Conservation (phyloP, 306 rosid species). For the Glycine latifolia region DNA sequence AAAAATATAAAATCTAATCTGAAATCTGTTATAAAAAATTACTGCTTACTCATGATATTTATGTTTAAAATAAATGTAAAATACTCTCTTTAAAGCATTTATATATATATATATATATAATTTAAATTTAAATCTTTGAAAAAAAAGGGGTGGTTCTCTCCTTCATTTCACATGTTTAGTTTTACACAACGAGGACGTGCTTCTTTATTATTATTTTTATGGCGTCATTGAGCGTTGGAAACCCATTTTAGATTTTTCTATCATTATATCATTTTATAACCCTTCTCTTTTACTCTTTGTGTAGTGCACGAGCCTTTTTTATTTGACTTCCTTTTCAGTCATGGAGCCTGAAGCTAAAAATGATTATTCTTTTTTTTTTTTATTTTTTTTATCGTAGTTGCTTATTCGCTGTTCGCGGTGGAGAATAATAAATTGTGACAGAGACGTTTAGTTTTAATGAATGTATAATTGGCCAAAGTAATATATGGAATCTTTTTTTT, state of each 20-base stretch:
- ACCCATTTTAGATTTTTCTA: background rate
- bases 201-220: background rate
- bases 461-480: too few relatives aligned
- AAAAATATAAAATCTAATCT: too few relatives aligned
- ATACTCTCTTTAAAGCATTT: background rate
- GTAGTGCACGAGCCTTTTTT: background rate
- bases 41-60: too few relatives aligned
- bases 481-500: too few relatives aligned
- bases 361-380: background rate
- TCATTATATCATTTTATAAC: background rate
- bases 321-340: background rate
- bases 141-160: background rate
- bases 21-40: too few relatives aligned
- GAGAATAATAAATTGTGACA: background rate
- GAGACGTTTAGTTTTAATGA: background rate
- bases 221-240: background rate
- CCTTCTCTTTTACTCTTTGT: background rate
- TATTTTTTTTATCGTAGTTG: background rate
- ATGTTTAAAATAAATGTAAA: background rate
- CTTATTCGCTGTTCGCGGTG: background rate
- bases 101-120: background rate
- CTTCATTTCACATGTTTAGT: background rate
- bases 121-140: background rate
- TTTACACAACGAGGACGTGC: background rate
- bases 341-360: background rate